Conservation (phyloP, 495 filamentous ascomycete species). For the Wilcoxina mikolae region DNA sequence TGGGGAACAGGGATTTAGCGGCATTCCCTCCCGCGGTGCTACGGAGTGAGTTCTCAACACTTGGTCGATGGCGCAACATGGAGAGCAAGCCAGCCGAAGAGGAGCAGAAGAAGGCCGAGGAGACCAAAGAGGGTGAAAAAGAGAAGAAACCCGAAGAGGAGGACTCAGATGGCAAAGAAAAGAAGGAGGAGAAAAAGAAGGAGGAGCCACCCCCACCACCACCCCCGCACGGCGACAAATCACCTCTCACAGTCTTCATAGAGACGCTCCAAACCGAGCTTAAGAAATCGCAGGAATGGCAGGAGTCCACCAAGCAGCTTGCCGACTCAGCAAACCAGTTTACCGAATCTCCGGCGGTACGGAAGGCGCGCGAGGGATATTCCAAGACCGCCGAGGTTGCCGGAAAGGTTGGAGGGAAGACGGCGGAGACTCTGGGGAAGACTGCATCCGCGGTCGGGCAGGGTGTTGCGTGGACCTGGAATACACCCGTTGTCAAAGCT, state of each 20-base stretch:
- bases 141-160: slow-evolving; percentile 37
- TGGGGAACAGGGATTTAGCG: background rate
- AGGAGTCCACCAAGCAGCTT: slow-evolving; percentile 90
- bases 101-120: slow-evolving; percentile 32
- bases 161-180: slow-evolving; percentile 34
- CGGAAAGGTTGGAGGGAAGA: slow-evolving; percentile 44
- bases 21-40: slow-evolving; percentile 11
- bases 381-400: slow-evolving; percentile 64
- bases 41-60: slow-evolving; percentile 33
- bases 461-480: slow-evolving; percentile 91
- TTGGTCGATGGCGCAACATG: slow-evolving; percentile 30
- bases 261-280: slow-evolving; percentile 87
- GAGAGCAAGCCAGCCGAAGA: slow-evolving; percentile 29
- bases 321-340: slow-evolving; percentile 78
- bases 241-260: slow-evolving; percentile 95
- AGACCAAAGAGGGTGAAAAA: slow-evolving; percentile 36
- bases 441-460: slow-evolving; percentile 78
- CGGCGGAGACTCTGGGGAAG: slow-evolving; percentile 61
- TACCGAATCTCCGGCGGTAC: slow-evolving; percentile 84
- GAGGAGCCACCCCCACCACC: slow-evolving; percentile 62
- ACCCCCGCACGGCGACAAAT: slow-evolving; percentile 92
- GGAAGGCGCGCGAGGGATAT: slow-evolving; percentile 72
- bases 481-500: slow-evolving; percentile 81
- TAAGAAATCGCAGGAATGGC: slow-evolving; percentile 97
- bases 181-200: slow-evolving; percentile 48